Base-by-base conservation (phyloP, 148 eudicot species). In the Camellia granthamiana region DNA sequence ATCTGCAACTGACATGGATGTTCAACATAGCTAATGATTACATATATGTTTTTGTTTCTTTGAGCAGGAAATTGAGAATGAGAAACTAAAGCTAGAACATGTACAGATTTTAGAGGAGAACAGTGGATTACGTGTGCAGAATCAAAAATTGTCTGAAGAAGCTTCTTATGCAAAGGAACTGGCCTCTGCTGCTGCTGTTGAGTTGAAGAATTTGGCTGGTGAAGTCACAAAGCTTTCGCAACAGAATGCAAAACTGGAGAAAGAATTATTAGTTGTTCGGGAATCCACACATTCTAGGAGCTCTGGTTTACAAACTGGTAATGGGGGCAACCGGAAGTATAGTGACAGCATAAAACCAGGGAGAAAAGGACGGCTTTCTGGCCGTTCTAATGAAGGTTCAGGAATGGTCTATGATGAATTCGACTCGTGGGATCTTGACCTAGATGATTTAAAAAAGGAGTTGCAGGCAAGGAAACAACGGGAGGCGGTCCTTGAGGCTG, bases 131-230 rank as follows among this genome's bases (percentile, higher is more conserved):
- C 86, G 85, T 14, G 97, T 96, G 52, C 99, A 94, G 81, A 96
- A 96, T 74, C 94, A 89, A 82, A 96, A 94, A 79, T 69, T 96
- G 52, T 91, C 98, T 3, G 99, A 96, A 85, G 99, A 96, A 88
- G 95, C 99, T 70, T 92, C 98, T 47, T 96, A 93, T 79, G 99
- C 99, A 8, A 96, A 92, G 81, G 99, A 96, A 85, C 87, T 96
- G 69, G 99, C 99, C 66, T 92, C 99, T 86, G 98, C 99, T 83
- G 99, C 99, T 14, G 99, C 99, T 52, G 92, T 91, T 49, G 99
- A 93, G 87, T 88, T 96, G 79, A 96, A 96, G 84, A 93, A 89
- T 82, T 87, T 96, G 85, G 97, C 99, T 64, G 89, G 94, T 84
- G 99, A 96, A 88, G 95, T 96, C 47, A 93, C 98, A 7, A 92